Base-by-base conservation (phyloP, 2,329 filamentous ascomycete species). In the Aspergillus arachidicola region DNA sequence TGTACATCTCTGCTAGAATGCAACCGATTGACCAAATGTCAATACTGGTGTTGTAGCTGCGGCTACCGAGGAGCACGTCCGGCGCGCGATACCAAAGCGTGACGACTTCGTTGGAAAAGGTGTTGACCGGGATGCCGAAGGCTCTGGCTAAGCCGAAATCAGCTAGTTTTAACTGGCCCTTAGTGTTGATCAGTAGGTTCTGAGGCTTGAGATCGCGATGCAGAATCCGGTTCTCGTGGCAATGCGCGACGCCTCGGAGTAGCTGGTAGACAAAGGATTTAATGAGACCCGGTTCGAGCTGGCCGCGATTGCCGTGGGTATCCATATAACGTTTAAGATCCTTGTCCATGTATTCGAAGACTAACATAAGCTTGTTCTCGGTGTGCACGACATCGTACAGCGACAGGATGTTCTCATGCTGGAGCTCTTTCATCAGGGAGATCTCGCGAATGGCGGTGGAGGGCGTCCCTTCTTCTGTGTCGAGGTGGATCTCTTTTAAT, bases 1-100 rank as follows among this genome's bases (percentile, higher is more conserved):
- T 97, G 79, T 95, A 98, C 94, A 99, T 97, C 81, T 99, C 95
- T 12, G 95, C 95, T 94, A 99, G 98, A 83, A 99, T 99, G 79
- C 95, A 99, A 62, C 95, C 95, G 9, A 94, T 95, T 6, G 93
- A 97, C 95, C 95, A 99, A 76, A 99, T 98, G 75, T 99, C 95
- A 77, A 99, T 98, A 81, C 93, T 96, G n/a, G 95, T 99, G 81
- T 97, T 99, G 83, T 99, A 99, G 26, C 94, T 98, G 68, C 95
- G 85, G 72, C 91, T 95, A 58, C 95, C 95, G 53, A 99, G 86
- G 57, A 99, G 86, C 54, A 99, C 95, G 73, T 99, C 95, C 0
- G 95, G 95, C 1, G 95, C 95, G 50, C 95, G 91, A 78, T 99
- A 99, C 94, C 94, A 98, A n/a, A 98, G 85, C 0, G 95, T 98